Base-by-base conservation (phyloP, 208 protist species). In the Phytomonas francai region DNA sequence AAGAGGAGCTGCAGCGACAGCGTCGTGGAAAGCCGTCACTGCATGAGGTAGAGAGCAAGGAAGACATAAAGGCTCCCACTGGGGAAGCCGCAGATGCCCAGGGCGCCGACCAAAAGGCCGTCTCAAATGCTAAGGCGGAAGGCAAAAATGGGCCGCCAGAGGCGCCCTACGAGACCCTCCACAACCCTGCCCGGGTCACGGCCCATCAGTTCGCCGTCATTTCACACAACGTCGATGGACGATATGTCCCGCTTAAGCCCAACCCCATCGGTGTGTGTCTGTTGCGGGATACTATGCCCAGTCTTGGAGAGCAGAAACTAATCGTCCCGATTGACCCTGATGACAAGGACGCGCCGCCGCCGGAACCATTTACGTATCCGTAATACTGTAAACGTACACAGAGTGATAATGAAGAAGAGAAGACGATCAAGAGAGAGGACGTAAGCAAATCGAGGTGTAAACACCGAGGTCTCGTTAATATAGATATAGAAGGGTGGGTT, bases 111-210 rank as follows among this genome's bases (percentile, higher is more conserved):
- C 7, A 9, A 3, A 67, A 34, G 12, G 25, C 45, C 9, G 49
- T 59, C 14, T 22, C 63, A 14, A 49, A 49, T 19, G 63, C 63
- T 28, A 54, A 34, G 22, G 19, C 63, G 8, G 39, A 49, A 11
- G 39, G 63, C 16, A 70, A 70, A 30, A 57, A 31, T 0, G 58
- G 67, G 1, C 32, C 12, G 14, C 49, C 58, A 0, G 68, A 63
- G 61, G 57, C 45, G 65, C 71, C 42, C 16, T 84, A 73, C 27
- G 84, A 86, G 65, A 57, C 87, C 19, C 77, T 96, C 60, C 78
- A 85, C 69, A 96, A 96, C 77, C 87, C 90, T 9, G 76, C 84
- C 3, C 87, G 90, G 34, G 80, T 96, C 32, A 91, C 84, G 51
- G 83, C 84, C 29, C 78, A 80, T 28, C 90, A 96, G 78, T 83